Conservation (phyloP, 345 rosid species). For the Angophora floribunda region DNA sequence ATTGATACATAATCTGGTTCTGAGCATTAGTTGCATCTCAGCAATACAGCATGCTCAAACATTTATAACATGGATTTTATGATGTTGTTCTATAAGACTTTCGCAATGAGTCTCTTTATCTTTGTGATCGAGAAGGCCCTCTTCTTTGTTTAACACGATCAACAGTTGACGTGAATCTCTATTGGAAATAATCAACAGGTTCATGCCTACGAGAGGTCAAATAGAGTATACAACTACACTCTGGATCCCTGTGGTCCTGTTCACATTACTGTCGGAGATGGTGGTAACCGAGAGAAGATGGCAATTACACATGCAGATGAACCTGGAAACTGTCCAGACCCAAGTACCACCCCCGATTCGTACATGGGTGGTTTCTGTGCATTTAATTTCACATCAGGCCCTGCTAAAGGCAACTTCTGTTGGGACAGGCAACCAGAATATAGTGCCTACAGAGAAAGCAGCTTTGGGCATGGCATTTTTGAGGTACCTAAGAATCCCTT, state of each 20-base stretch:
- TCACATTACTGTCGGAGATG: slow-evolving; percentile 66
- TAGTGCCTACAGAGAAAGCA: slow-evolving; percentile 85
- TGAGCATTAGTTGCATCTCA: not conserved
- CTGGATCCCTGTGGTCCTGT: slow-evolving; percentile 83
- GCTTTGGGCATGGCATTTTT: slow-evolving; percentile 89
- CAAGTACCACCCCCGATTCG: slow-evolving; percentile 41
- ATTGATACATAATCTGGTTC: not conserved
- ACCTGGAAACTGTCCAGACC: slow-evolving; percentile 70
- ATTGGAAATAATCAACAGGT: slow-evolving; percentile 31
- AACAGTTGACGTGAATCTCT: not conserved
- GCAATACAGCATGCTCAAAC: not conserved
- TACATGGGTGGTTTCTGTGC: slow-evolving; percentile 63
- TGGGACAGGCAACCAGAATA: slow-evolving; percentile 92
- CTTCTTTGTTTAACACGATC: not conserved
- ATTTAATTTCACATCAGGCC: slow-evolving; percentile 70
- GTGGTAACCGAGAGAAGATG: slow-evolving; percentile 67
- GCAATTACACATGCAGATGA: slow-evolving; percentile 70
- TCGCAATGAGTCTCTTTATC: not conserved
- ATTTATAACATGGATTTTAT: not conserved
- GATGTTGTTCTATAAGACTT: not conserved
- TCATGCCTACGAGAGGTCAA: slow-evolving; percentile 91
- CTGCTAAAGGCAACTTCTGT: slow-evolving; percentile 62
- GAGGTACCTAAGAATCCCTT: slow-evolving; percentile 45
- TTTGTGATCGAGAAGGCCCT: not conserved
- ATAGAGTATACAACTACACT: slow-evolving; percentile 71